phyloP scores from a whole-genome alignment of 768 basidiomycete species.

The Antrodiella citrinella region DNA sequence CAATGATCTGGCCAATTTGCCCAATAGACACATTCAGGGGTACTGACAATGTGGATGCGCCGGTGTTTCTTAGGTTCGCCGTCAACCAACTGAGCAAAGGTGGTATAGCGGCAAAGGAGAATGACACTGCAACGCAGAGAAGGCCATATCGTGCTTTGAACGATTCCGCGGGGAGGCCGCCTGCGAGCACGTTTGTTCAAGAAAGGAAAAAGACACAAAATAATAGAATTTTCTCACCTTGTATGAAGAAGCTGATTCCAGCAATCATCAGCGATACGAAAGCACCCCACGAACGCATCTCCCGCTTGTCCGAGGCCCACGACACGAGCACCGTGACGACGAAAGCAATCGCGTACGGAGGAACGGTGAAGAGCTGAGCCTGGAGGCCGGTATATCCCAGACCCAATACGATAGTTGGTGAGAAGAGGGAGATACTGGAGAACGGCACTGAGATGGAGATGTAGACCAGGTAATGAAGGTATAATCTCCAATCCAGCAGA shows the following conservation, averaged over 20 bases:
- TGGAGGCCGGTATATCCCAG: constrained; percentile 47
- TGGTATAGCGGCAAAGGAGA: constrained; percentile 26
- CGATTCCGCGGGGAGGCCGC: constrained; percentile 15
- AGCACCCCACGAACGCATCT: constrained; percentile 12
- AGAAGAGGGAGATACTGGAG: constrained; percentile 44
- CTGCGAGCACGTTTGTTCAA: constrained; percentile 4
- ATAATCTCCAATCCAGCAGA: constrained; percentile 29
- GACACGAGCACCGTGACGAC: constrained; percentile 16
- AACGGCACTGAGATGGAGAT: constrained; percentile 37
- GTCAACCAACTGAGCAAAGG: constrained; percentile 30
- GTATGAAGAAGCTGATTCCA: constrained; percentile 12
- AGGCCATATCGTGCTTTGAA: constrained; percentile 25
- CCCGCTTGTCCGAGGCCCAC: constrained; percentile 14
- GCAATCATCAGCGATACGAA: constrained; percentile 13
- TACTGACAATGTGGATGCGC: constrained; percentile 23
- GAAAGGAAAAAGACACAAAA: not conserved
- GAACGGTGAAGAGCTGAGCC: constrained; percentile 58
- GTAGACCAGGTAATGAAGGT: constrained; percentile 32
- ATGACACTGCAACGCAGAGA: constrained; percentile 24
- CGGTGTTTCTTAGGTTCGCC: constrained; percentile 25
- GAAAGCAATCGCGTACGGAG: constrained; percentile 31
- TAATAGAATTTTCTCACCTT: constrained; percentile 8
- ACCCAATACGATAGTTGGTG: constrained; percentile 60
- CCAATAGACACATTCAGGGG: constrained; percentile 27
- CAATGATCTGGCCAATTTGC: constrained; percentile 29